phyloP scores from a whole-genome alignment of 2,329 filamentous ascomycete genomes.

The Hypoxylon sp. region DNA sequence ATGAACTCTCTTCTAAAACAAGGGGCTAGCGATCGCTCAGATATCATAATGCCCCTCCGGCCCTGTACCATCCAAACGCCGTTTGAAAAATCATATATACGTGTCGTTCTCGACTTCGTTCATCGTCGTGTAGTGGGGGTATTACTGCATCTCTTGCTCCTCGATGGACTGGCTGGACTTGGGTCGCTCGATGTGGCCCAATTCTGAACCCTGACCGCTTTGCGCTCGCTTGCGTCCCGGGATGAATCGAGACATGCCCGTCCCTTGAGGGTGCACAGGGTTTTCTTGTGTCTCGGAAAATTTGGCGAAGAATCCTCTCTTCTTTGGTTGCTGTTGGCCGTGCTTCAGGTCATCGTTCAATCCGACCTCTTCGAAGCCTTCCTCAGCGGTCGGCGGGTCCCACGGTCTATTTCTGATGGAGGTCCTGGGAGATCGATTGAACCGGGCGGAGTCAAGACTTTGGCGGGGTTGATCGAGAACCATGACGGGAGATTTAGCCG shows the following conservation, averaged over 20 bases:
- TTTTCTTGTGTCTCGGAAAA: slow-evolving; percentile 71
- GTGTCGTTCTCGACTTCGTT: slow-evolving; percentile 22
- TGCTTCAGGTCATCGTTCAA: slow-evolving; percentile 80
- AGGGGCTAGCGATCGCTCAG: slow-evolving; percentile 45
- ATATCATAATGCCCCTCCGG: slow-evolving; percentile 43
- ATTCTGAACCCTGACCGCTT: slow-evolving; percentile 51
- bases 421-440: slow-evolving; percentile 71
- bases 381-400: slow-evolving; percentile 76
- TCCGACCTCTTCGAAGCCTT: slow-evolving; percentile 90
- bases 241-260: slow-evolving; percentile 51
- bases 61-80: slow-evolving; percentile 41
- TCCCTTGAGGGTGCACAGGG: slow-evolving; percentile 39
- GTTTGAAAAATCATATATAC: slow-evolving; percentile 40
- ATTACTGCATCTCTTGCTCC: slow-evolving; percentile 47
- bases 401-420: slow-evolving; percentile 67
- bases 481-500: slow-evolving; percentile 81
- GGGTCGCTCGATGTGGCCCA: slow-evolving; percentile 50
- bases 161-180: slow-evolving; percentile 47
- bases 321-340: slow-evolving; percentile 66
- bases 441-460: slow-evolving; percentile 81
- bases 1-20: slow-evolving; percentile 18
- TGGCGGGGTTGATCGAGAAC: slow-evolving; percentile 73
- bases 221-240: slow-evolving; percentile 52
- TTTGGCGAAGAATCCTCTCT: slow-evolving; percentile 82
- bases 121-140: slow-evolving; percentile 17